Conservation (phyloP, 2,329 filamentous ascomycete genomes). For the Colletotrichum magnum region DNA sequence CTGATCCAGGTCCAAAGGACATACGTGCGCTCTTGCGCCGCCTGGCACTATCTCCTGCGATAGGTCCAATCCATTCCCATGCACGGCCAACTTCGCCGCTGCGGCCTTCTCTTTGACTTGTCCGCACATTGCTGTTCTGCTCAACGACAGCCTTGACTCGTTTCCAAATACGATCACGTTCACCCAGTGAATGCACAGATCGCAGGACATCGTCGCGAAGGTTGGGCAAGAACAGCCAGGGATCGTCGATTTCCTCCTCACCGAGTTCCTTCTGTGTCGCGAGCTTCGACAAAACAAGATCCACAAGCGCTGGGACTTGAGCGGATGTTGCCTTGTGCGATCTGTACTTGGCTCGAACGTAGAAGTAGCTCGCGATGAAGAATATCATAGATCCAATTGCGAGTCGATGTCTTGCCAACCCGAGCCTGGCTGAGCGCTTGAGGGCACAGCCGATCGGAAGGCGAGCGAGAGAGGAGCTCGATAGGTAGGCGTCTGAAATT, state of each 20-base stretch:
- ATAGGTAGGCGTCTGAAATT: conserved; percentile 76
- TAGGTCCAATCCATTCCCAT: conserved; percentile 79
- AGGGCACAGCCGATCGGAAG: conserved; percentile 88
- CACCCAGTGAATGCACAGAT: conserved; percentile 80
- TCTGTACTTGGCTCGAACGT: conserved; percentile 75
- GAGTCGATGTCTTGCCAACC: conserved; percentile 89
- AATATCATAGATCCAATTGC: conserved; percentile 78
- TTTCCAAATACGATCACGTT: conserved; percentile 87
- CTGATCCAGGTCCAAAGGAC: conserved; percentile 57
- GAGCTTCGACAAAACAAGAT: conserved; percentile 86
- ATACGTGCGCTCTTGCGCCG: conserved; percentile 67
- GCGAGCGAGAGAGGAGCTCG: conserved; percentile 90
- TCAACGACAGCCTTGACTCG: conserved; percentile 89
- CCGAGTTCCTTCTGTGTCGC: conserved; percentile 88
- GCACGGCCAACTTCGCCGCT: conserved; percentile 76
- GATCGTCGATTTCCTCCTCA: conserved; percentile 76
- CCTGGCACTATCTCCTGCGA: conserved; percentile 59
- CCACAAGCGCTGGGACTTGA: conserved; percentile 86
- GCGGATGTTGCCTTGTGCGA: conserved; percentile 75
- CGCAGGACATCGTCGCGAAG: conserved; percentile 91
- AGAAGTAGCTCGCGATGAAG: conserved; percentile 66
- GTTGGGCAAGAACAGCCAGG: conserved; percentile 89
- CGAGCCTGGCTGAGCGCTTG: conserved; percentile 83
- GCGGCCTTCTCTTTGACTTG: conserved; percentile 75
- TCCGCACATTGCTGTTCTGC: conserved; percentile 92